Evolutionary conservation across 345 rosid species (phyloP).

Genomic region (Populus euphratica): DNA sequence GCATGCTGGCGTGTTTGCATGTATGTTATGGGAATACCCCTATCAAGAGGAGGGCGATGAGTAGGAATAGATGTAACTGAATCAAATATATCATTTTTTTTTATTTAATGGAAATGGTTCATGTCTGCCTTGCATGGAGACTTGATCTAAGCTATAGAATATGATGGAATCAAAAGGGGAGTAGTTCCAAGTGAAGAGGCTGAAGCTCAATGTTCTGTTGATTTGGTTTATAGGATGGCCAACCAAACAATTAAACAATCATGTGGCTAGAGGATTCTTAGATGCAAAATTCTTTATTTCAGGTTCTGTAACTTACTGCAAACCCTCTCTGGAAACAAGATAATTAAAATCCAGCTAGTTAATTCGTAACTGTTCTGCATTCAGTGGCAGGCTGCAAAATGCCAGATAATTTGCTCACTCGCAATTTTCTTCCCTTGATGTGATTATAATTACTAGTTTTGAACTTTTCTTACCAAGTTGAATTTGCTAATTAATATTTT

Average conservation of each 20-base stretch:
- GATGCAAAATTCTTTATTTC: neutral
- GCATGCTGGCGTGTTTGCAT: too few relatives aligned
- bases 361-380: neutral
- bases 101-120: too few relatives aligned
- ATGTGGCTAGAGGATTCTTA: neutral
- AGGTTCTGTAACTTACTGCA: neutral
- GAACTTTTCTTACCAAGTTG: neutral
- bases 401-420: neutral
- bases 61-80: too few relatives aligned
- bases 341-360: neutral
- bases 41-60: too few relatives aligned
- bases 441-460: neutral
- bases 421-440: neutral
- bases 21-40: too few relatives aligned
- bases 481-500: neutral
- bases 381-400: neutral
- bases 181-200: too few relatives aligned
- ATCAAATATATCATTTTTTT: too few relatives aligned
- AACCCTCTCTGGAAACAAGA: neutral
- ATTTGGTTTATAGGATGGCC: too few relatives aligned
- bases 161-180: too few relatives aligned
- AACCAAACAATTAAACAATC: neutral
- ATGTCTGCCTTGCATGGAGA: too few relatives aligned
- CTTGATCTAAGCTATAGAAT: too few relatives aligned
- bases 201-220: too few relatives aligned